Conservation (phyloP, 2,329 filamentous ascomycete genomes). For the Diaporthe sp. region DNA sequence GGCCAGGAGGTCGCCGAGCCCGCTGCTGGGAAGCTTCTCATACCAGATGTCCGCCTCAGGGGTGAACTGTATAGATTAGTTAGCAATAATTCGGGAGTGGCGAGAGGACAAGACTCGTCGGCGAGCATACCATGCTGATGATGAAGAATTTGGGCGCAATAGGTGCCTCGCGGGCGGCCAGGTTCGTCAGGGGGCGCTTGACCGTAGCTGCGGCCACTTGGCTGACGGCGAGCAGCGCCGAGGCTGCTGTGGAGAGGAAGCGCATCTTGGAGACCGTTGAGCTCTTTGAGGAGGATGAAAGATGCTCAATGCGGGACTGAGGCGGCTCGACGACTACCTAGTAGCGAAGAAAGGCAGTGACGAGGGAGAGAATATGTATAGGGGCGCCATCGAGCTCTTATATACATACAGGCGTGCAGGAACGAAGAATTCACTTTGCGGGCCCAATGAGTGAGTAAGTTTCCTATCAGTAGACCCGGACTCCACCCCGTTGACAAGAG, state of each 20-base stretch:
- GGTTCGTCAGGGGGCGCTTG: slow-evolving; percentile 25
- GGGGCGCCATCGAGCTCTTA: neutral
- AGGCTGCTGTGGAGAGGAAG: slow-evolving; percentile 32
- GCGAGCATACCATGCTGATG: slow-evolving; percentile 68
- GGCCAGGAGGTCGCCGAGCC: slow-evolving; percentile 68
- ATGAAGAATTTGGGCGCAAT: slow-evolving; percentile 74
- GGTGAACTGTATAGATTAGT: slow-evolving; percentile 62
- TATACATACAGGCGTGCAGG: neutral
- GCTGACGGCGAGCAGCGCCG: slow-evolving; percentile 38
- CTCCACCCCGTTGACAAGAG: neutral
- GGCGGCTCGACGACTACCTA: neutral
- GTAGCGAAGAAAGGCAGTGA: neutral
- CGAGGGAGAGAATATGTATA: neutral
- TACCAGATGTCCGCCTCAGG: slow-evolving; percentile 76
- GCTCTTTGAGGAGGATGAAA: neutral
- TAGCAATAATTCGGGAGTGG: neutral
- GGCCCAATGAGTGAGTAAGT: neutral
- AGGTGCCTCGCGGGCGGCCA: slow-evolving; percentile 41
- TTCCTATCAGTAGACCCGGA: slow-evolving; percentile 1
- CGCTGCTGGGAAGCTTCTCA: slow-evolving; percentile 59
- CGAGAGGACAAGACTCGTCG: neutral
- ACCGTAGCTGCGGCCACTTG: slow-evolving; percentile 34
- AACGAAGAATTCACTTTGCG: neutral
- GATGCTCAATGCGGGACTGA: neutral
- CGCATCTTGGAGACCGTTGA: slow-evolving; percentile 30